Evolutionary conservation across 2,329 filamentous ascomycete genomes (phyloP).

Genomic region (Neopestalotiopsis clavispora): DNA sequence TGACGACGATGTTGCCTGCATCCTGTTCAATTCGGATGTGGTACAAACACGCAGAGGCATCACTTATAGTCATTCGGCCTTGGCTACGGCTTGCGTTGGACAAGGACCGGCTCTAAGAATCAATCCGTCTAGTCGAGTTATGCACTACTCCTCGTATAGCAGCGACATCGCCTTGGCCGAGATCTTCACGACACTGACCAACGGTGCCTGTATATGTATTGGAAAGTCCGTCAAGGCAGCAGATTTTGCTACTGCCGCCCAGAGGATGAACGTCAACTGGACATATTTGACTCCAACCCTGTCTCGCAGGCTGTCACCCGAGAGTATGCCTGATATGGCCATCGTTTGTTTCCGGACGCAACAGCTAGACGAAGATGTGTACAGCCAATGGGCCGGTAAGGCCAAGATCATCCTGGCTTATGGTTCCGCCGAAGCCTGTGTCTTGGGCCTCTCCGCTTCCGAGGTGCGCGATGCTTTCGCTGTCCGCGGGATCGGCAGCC

Average conservation of each 20-base stretch:
- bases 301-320: slow-evolving; percentile 39
- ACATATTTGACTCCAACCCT: slow-evolving; percentile 57
- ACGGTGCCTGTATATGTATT: slow-evolving; percentile 57
- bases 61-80: slow-evolving; percentile 64
- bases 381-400: slow-evolving; percentile 49
- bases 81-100: slow-evolving; percentile 58
- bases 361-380: slow-evolving; percentile 55
- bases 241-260: slow-evolving; percentile 46
- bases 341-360: slow-evolving; percentile 47
- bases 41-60: slow-evolving; percentile 64
- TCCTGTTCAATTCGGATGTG: slow-evolving; percentile 64
- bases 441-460: slow-evolving; percentile 54
- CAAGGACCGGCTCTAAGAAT: slow-evolving; percentile 57
- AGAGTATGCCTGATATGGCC: slow-evolving; percentile 32
- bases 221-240: slow-evolving; percentile 43
- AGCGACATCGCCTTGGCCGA: slow-evolving; percentile 60
- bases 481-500: slow-evolving; percentile 49
- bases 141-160: slow-evolving; percentile 62
- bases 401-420: slow-evolving; percentile 55
- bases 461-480: slow-evolving; percentile 44
- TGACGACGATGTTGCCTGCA: slow-evolving; percentile 59
- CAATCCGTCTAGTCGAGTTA: slow-evolving; percentile 55
- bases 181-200: slow-evolving; percentile 54
- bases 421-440: slow-evolving; percentile 56
- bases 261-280: slow-evolving; percentile 46